These are phyloP conservation scores for Oxyria digyna DNA, from an alignment of 148 eudicot species.

Conservation along the genomic window DNA sequence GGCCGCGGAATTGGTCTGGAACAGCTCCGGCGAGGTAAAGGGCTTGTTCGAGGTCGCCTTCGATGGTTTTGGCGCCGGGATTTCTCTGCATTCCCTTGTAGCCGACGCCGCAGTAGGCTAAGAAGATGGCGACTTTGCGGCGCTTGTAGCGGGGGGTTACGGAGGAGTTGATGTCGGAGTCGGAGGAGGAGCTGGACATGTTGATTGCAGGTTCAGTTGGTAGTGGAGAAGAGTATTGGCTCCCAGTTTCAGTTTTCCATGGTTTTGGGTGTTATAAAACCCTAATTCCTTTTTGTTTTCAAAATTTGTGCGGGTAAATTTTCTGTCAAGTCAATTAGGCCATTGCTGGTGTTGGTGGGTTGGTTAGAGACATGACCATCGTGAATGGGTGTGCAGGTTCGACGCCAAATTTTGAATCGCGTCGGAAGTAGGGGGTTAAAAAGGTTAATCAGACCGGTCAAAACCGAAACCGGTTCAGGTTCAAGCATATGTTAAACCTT, in stretches of 20 bases:
- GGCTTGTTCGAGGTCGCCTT: conserved; percentile 88
- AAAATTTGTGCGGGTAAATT: background rate
- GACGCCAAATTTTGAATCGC: no score
- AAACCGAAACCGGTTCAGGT: no score
- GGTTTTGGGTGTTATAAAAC: background rate
- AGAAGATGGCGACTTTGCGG: conserved; percentile 76
- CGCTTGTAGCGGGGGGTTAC: conserved; percentile 46
- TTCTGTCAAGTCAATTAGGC: no score
- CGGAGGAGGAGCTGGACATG: conserved; percentile 49
- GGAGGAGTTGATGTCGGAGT: conserved; percentile 12
- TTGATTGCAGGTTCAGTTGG: conserved; percentile 29
- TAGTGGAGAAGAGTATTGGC: background rate
- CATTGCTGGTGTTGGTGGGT: no score
- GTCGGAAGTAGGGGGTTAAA: no score
- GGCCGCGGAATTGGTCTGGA: conserved; percentile 51
- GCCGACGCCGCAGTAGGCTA: conserved; percentile 88
- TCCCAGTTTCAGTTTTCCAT: background rate
- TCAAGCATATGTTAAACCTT: no score
- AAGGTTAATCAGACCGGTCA: no score
- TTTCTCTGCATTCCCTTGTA: conserved; percentile 96
- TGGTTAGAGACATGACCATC: no score
- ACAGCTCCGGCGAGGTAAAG: conserved; percentile 60
- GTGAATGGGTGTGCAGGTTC: no score
- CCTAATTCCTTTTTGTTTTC: background rate
- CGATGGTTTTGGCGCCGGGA: conserved; percentile 96